Evolutionary conservation across 2,329 filamentous ascomycete species (phyloP), one percentile per base, ranked within the genome.

Genomic region (Fusarium sp.): DNA sequence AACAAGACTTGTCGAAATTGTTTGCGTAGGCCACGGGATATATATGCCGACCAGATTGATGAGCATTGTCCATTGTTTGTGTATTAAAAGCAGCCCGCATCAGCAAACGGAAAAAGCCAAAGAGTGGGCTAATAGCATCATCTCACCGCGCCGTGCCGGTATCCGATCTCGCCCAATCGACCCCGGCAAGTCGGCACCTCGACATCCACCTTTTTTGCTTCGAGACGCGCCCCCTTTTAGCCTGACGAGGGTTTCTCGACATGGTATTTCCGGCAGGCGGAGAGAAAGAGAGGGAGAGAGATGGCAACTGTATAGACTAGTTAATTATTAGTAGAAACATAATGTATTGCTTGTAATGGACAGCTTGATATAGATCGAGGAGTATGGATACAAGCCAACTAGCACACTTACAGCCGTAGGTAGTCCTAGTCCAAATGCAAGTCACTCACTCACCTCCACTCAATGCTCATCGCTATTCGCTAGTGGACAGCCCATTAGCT

Each of bases 141-240:
- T 68, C 68, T 70, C 66, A 70, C 68, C 68, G 68, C 68, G 68
- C 59, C 59, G 68, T 70, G 68, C 68, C 68, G 68, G 62, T 70
- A 70, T 68, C 68, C 68, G 68, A 70, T 70, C 64, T 63, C 61
- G 42, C 55, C 68, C 68, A 70, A 69, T 70, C 58, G 65, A 71
- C 64, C 68, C 68, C 68, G 68, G 68, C 65, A 70, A 69, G 69
- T 69, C 68, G 68, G 64, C 68, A 69, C 67, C 47, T 47, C 53
- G 54, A 65, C 65, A 70, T 70, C 67, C 67, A 70, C 67, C 48
- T 13, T 51, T 59, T 60, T 19, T 19, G 19, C 19, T 19, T 53
- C 44, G 34, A 65, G 52, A 65, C 58, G 58, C 57, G 58, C 39
- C 39, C 48, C 49, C 48, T 58, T 65, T 59, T 53, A 54, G 49